Evolutionary conservation across 2,329 filamentous ascomycete species (phyloP).

Genomic region (Parasarocladium wereldwijsianum): DNA sequence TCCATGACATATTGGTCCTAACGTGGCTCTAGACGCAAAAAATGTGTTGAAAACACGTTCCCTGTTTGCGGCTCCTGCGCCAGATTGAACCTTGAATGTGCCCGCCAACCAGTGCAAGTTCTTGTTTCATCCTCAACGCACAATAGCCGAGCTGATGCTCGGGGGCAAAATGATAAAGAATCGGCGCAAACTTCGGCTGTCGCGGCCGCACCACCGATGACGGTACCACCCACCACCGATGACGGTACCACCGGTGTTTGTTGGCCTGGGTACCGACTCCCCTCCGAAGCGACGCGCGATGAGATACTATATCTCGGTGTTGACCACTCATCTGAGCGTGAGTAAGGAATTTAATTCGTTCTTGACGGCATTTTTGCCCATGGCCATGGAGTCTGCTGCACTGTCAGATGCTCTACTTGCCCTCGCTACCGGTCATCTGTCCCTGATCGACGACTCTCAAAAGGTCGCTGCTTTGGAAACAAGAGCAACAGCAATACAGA

Average conservation of each 20-base stretch:
- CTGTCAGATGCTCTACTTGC: constrained; percentile 1
- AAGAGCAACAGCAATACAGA: background rate
- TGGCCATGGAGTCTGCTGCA: background rate
- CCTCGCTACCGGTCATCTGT: background rate
- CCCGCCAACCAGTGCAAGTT: background rate
- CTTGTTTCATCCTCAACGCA: background rate
- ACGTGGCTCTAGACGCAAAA: background rate
- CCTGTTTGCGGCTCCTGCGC: background rate
- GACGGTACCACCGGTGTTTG: background rate
- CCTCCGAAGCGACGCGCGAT: background rate
- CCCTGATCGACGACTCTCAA: background rate
- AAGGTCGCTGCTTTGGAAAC: constrained; percentile 1
- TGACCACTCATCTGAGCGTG: background rate
- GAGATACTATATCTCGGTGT: constrained; percentile 1
- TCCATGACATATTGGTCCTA: background rate
- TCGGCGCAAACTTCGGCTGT: background rate
- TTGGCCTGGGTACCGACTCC: background rate
- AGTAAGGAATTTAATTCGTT: constrained; percentile 1
- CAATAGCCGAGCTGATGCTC: background rate
- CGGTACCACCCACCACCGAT: background rate
- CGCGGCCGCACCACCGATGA: background rate
- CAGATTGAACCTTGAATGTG: constrained; percentile 1
- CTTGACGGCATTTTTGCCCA: background rate
- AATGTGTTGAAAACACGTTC: background rate
- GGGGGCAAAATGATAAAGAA: background rate